Evolutionary conservation across 2,329 filamentous ascomycete genomes (phyloP).

Genomic region (Cercospora beticola): DNA sequence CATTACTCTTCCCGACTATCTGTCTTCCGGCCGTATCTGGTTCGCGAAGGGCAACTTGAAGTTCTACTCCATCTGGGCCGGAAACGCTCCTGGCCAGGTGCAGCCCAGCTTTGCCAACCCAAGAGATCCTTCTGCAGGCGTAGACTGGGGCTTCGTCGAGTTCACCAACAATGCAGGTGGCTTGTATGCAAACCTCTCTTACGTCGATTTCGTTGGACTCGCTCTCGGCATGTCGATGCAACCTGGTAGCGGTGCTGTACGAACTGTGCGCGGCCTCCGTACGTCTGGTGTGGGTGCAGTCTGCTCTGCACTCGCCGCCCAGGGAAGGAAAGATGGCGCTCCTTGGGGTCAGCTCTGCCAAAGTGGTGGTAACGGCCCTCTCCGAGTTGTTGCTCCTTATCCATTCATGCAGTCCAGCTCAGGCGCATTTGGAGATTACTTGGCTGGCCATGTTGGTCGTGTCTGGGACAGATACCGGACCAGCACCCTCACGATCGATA

Average conservation of each 20-base stretch:
- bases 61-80: conserved; percentile 45
- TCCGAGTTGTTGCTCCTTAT: conserved; percentile 46
- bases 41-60: conserved; percentile 46
- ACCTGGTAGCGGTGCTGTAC: conserved; percentile 46
- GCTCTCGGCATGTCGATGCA: conserved; percentile 55
- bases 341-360: conserved; percentile 64
- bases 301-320: conserved; percentile 54
- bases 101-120: conserved; percentile 49
- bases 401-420: conserved; percentile 46
- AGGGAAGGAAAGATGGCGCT: conserved; percentile 55
- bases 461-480: conserved; percentile 53
- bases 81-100: conserved; percentile 43
- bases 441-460: conserved; percentile 50
- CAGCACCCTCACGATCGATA: conserved; percentile 59
- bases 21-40: conserved; percentile 48
- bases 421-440: conserved; percentile 52
- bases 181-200: conserved; percentile 45
- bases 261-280: conserved; percentile 59
- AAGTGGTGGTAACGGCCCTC: conserved; percentile 40
- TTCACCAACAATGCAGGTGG: conserved; percentile 47
- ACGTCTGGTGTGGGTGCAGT: conserved; percentile 57
- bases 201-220: conserved; percentile 42
- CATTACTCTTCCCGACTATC: conserved; percentile 49
- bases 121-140: conserved; percentile 42
- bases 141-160: conserved; percentile 46